Conservation (phyloP, 177 flowering plant genomes). For the Vitis hybrid region DNA sequence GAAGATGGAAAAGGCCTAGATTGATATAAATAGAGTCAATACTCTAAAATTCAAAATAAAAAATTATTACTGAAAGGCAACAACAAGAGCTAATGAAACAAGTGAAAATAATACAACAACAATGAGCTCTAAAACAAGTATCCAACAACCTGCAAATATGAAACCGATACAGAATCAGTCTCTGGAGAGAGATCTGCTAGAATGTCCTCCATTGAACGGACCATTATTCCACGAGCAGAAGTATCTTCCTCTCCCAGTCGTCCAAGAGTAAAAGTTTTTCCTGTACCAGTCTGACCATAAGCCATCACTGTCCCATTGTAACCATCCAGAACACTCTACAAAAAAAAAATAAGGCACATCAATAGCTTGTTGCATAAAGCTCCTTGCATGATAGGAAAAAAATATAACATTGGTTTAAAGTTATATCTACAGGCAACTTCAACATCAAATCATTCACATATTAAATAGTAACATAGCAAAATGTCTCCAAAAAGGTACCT, state of each 20-base stretch:
- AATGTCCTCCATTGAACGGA: slow-evolving; percentile 96
- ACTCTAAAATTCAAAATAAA: background rate
- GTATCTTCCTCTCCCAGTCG: slow-evolving; percentile 92
- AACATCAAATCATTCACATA: too few relatives aligned
- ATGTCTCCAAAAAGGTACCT: background rate
- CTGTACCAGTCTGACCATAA: slow-evolving; percentile 98
- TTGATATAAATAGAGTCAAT: background rate
- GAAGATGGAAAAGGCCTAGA: background rate
- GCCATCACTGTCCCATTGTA: slow-evolving; percentile 99
- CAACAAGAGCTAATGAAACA: background rate
- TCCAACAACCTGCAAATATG: slow-evolving; percentile 81
- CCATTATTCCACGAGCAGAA: slow-evolving; percentile 96
- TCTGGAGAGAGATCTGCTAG: slow-evolving; percentile 67
- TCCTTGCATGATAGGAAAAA: background rate
- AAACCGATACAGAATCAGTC: slow-evolving; percentile 75
- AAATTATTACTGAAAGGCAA: background rate
- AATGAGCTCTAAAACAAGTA: background rate
- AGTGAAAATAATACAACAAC: background rate
- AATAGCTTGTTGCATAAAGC: background rate
- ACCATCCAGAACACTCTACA: slow-evolving; percentile 95
- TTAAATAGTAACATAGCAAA: too few relatives aligned
- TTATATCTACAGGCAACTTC: background rate
- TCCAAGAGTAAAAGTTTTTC: slow-evolving; percentile 97
- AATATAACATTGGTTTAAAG: background rate
- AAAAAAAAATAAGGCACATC: background rate